A percentile compares a stretch with the other conserved stretches of the same genome.
These are phyloP conservation scores for Fusarium citri DNA, from an alignment of 2,329 filamentous ascomycete species.

Conservation along the genomic window DNA sequence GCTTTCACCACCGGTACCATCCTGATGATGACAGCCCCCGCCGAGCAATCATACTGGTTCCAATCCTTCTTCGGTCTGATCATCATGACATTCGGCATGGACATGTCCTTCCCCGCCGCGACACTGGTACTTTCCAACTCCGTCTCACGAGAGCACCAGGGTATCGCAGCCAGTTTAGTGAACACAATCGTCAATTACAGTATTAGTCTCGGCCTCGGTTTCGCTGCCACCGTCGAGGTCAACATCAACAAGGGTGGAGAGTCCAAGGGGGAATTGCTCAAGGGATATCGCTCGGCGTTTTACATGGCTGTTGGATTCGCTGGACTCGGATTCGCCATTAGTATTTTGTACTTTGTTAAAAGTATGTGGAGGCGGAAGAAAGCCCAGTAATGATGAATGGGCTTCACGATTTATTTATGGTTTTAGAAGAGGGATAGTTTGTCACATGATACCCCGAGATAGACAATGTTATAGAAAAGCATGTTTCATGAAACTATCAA, in stretches of 20 bases:
- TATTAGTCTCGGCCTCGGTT: slow-evolving; percentile 73
- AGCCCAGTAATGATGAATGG: not conserved
- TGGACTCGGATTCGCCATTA: slow-evolving; percentile 22
- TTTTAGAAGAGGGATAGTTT: not conserved
- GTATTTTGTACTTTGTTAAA: slow-evolving; percentile 30
- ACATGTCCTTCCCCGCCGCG: slow-evolving; percentile 74
- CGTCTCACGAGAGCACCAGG: slow-evolving; percentile 59
- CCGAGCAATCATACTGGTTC: slow-evolving; percentile 71
- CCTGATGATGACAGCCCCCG: slow-evolving; percentile 61
- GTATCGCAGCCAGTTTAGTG: slow-evolving; percentile 65
- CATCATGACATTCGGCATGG: slow-evolving; percentile 70
- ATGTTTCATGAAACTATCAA: not conserved
- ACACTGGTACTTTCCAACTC: slow-evolving; percentile 69
- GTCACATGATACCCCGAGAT: not conserved
- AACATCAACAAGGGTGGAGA: slow-evolving; percentile 48
- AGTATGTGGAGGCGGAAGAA: slow-evolving; percentile 19
- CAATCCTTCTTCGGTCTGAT: slow-evolving; percentile 70
- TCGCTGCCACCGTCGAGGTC: slow-evolving; percentile 72
- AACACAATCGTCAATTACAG: slow-evolving; percentile 76
- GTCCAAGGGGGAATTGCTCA: slow-evolving; percentile 17
- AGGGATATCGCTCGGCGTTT: slow-evolving; percentile 24
- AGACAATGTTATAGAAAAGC: not conserved
- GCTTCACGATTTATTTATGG: not conserved
- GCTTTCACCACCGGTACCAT: slow-evolving; percentile 58
- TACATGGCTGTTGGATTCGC: slow-evolving; percentile 34